Conservation (phyloP, 345 rosid species). For the Eucalyptus victrix region DNA sequence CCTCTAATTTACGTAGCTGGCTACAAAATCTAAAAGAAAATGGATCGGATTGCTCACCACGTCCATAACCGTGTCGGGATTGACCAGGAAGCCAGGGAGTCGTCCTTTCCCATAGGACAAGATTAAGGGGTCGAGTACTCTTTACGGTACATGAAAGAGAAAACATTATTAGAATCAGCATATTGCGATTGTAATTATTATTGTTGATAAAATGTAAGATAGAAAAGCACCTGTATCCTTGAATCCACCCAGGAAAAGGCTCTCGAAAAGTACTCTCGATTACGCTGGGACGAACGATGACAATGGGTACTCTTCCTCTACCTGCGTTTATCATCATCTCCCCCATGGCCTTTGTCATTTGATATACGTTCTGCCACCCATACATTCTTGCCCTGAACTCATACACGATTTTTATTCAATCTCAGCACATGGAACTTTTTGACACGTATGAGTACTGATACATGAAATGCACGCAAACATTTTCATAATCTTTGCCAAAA, state of each 20-base stretch:
- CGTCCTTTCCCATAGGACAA: slow-evolving; percentile 17
- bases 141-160: not conserved
- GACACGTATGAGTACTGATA: not conserved
- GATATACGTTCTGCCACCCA: not conserved
- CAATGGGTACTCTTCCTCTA: not conserved
- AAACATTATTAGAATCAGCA: not conserved
- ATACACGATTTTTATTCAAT: not conserved
- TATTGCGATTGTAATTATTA: not conserved
- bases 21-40: not conserved
- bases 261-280: not conserved
- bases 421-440: not conserved
- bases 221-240: not conserved
- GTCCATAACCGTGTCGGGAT: slow-evolving; percentile 2
- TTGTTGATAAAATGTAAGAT: not conserved
- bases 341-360: not conserved
- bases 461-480: not conserved
- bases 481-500: too few species aligned
- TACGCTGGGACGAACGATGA: not conserved
- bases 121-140: slow-evolving; percentile 24
- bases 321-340: not conserved
- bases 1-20: not conserved
- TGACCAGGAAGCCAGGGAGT: slow-evolving; percentile 6
- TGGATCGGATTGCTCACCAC: not conserved
- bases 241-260: not conserved
- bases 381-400: not conserved